Evolutionary conservation across 345 rosid genomes (phyloP), one percentile per base, ranked within the genome.

Genomic region (Pistacia vera): DNA sequence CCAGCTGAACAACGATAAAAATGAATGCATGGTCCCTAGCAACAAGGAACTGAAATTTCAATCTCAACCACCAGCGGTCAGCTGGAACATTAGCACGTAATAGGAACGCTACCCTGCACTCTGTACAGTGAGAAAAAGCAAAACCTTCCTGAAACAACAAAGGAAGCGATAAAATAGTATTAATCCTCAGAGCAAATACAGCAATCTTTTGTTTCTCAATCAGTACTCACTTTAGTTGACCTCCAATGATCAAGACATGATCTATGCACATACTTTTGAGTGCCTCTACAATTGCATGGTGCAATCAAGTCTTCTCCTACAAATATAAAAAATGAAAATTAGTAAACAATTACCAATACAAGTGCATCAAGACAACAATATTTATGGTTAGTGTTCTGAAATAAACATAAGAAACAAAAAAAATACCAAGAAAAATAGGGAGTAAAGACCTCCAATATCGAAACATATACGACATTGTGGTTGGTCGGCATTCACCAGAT

Each of bases 111-210:
- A 97, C 98, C 82, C 97, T 88, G 90, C 99, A 97, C 81, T 97
- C 99, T 70, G 99, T 94, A 85, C 99, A 97, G 83, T 97, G 99
- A 70, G 98, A 91, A 88, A 97, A 97, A 77, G 99, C 99, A 90
- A 94, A 97, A 71, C 99, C 99, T 90, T 97, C 99, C 99, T 97
- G 89, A 69, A 75, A 85, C 65, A 77, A 77, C 51, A 48, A 75
- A 17, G 54, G 5, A 60, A 76, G 61, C 52, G 28, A 58, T 46
- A 41, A 63, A 36, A 54, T 67, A 44, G 28, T 16, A 54, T 72
- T 63, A 72, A 62, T 75, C 58, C 78, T 63, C 65, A 38, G 33
- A 68, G 46, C 59, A 48, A 7, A 78, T 55, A 35, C 17, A 65
- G n/a, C 63, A 56, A 63, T 69, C 57, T 49, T 55, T 33, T 54